These are phyloP conservation scores for Acanthamoeba royreba DNA, from an alignment of 208 protist species.

Conservation along the genomic window DNA sequence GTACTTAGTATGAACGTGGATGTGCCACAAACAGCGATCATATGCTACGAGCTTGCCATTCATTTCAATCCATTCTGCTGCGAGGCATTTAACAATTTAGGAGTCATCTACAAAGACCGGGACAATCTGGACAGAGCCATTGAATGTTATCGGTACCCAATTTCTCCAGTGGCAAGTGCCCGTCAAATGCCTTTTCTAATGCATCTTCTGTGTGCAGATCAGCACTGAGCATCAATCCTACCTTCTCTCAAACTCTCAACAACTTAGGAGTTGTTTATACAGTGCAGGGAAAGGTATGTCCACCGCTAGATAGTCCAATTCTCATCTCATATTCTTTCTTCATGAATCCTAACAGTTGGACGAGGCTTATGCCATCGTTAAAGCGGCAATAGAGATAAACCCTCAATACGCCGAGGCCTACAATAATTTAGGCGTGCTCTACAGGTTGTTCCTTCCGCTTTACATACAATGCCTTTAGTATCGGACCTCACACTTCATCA, in stretches of 20 bases:
- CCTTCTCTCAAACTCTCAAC: constrained; percentile 67
- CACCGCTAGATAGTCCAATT: background rate
- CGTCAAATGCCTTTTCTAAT: too few relatives aligned
- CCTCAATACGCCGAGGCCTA: constrained; percentile 51
- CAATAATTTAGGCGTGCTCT: constrained; percentile 71
- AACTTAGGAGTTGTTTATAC: constrained; percentile 58
- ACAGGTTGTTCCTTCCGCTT: too few relatives aligned
- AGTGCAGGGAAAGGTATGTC: background rate
- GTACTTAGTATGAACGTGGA: background rate
- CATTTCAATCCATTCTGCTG: constrained; percentile 61
- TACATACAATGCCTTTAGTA: too few relatives aligned
- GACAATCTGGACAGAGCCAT: constrained; percentile 63
- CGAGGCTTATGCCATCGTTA: background rate
- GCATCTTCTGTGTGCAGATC: too few relatives aligned
- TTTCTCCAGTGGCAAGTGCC: too few relatives aligned
- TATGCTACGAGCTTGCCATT: constrained; percentile 69
- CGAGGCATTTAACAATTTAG: constrained; percentile 73
- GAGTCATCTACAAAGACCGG: constrained; percentile 65
- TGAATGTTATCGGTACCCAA: constrained; percentile 67
- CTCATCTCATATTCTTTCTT: background rate
- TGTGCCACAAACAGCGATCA: background rate
- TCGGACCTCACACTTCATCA: too few relatives aligned
- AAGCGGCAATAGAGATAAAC: constrained; percentile 32
- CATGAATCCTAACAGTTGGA: constrained; percentile 20
- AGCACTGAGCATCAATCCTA: constrained; percentile 51